Conservation (phyloP, 2,329 filamentous ascomycete species). For the Volutella citrinella region DNA sequence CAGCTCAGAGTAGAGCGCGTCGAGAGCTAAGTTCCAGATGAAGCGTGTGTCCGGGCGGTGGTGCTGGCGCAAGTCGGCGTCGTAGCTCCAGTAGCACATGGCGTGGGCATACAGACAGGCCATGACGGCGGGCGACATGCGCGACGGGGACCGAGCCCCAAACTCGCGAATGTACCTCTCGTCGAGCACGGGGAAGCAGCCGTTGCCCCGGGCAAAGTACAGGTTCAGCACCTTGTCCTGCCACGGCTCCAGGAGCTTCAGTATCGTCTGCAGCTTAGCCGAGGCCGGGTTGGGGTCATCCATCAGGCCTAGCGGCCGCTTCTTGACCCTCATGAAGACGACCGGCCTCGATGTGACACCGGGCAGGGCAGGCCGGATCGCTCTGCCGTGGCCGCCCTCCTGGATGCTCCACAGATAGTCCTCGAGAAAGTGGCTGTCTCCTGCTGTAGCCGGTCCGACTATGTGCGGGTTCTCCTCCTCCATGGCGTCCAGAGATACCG, state of each 20-base stretch:
- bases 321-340: constrained; percentile 45
- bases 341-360: constrained; percentile 35
- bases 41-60: constrained; percentile 56
- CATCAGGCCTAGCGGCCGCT: constrained; percentile 41
- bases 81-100: constrained; percentile 55
- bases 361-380: constrained; percentile 30
- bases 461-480: constrained; percentile 49
- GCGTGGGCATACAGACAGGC: constrained; percentile 57
- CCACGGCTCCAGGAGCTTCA: constrained; percentile 57
- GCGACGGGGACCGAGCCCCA: constrained; percentile 43
- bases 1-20: constrained; percentile 58
- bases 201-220: constrained; percentile 44
- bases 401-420: constrained; percentile 46
- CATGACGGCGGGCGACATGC: constrained; percentile 54
- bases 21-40: constrained; percentile 60
- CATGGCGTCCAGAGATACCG: constrained; percentile 27
- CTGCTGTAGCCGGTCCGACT: constrained; percentile 56
- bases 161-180: constrained; percentile 45
- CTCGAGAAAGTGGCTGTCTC: constrained; percentile 59
- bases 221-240: constrained; percentile 47
- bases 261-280: constrained; percentile 52
- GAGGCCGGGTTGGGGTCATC: constrained; percentile 35
- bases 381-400: constrained; percentile 25
- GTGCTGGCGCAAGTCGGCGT: constrained; percentile 39
- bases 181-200: constrained; percentile 61